Evolutionary conservation across 306 rosid genomes (phyloP).

Genomic region (Leucaena leucocephala): DNA sequence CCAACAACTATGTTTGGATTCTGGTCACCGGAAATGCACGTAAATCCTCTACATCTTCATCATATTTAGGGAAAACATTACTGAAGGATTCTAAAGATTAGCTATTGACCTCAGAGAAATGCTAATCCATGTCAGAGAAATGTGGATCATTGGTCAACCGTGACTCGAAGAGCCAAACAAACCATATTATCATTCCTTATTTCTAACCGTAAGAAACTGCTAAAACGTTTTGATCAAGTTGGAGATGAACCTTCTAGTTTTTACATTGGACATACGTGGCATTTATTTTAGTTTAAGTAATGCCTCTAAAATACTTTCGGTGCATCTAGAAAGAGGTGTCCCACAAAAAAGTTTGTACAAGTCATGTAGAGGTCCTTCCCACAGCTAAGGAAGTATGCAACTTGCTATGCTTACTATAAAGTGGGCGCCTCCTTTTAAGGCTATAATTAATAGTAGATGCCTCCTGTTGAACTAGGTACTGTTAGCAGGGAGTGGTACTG

Average conservation of each 20-base stretch:
- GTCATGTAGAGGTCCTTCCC: background rate
- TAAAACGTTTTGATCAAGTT: conserved; percentile 23
- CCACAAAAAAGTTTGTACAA: background rate
- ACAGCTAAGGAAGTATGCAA: background rate
- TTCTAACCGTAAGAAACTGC: background rate
- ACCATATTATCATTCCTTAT: background rate
- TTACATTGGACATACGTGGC: background rate
- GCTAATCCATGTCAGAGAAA: background rate
- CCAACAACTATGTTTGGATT: conserved; percentile 17
- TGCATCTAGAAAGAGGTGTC: background rate
- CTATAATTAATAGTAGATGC: background rate
- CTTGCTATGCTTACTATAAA: background rate
- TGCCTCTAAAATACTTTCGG: background rate
- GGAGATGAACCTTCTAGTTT: background rate
- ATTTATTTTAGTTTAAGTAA: background rate
- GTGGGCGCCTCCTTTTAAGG: background rate
- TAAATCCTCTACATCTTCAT: background rate
- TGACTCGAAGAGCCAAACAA: background rate
- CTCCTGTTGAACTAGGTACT: background rate
- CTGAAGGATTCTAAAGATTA: conserved; percentile 5
- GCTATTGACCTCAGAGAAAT: background rate
- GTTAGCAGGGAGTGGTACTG: background rate
- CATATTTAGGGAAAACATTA: conserved; percentile 17
- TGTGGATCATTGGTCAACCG: background rate
- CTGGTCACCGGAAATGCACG: background rate